Conservation (phyloP, 2,329 filamentous ascomycete species). For the Verticillium albo-atrum region DNA sequence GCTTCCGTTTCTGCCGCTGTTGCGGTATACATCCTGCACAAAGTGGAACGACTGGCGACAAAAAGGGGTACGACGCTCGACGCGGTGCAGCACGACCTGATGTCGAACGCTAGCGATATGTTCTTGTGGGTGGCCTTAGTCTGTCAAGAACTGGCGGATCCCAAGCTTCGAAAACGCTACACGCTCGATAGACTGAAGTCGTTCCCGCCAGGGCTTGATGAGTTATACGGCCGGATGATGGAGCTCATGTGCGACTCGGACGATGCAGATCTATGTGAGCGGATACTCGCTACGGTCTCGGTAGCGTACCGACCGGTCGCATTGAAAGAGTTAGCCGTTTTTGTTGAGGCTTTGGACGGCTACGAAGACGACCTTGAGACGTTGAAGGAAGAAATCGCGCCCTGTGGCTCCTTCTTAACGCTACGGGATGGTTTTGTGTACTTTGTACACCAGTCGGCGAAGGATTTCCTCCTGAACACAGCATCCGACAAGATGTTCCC, state of each 20-base stretch:
- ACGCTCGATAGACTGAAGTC: background rate
- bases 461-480: constrained; percentile 28
- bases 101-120: constrained; percentile 28
- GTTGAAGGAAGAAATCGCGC: constrained; percentile 15
- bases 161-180: constrained; percentile 1
- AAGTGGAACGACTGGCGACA: constrained; percentile 18
- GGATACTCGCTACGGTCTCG: constrained; percentile 25
- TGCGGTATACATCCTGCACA: constrained; percentile 17
- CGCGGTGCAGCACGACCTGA: constrained; percentile 13
- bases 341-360: constrained; percentile 13
- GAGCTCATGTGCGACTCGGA: constrained; percentile 20
- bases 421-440: constrained; percentile 22
- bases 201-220: constrained; percentile 28
- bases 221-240: constrained; percentile 34
- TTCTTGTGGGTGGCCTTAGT: constrained; percentile 32
- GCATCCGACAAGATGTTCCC: constrained; percentile 21
- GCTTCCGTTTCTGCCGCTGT: constrained; percentile 22
- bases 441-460: constrained; percentile 39
- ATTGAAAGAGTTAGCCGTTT: constrained; percentile 23
- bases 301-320: constrained; percentile 29
- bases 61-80: background rate
- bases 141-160: constrained; percentile 8
- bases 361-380: background rate
- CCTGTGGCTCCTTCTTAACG: constrained; percentile 31
- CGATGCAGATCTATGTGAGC: constrained; percentile 22